Conservation (phyloP, 2,329 filamentous ascomycete species). For the Leptographium procerum region DNA sequence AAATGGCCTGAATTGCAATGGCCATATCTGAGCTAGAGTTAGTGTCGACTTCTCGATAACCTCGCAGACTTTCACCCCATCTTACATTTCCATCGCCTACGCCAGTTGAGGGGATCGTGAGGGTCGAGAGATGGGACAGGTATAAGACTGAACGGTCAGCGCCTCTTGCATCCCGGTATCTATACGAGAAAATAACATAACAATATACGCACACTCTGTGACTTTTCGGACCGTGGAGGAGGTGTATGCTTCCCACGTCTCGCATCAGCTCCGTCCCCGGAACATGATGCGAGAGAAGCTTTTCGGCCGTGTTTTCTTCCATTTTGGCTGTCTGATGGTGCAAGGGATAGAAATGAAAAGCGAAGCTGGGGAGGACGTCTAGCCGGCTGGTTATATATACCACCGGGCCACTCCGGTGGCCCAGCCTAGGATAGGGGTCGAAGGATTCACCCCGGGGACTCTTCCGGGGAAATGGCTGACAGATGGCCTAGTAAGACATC, state of each 20-base stretch:
- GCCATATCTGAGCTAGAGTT: constrained; percentile 12
- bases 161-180: constrained; percentile 24
- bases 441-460: not conserved
- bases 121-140: not conserved
- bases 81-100: constrained; percentile 19
- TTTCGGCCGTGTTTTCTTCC: not conserved
- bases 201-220: not conserved
- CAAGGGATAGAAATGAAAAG: not conserved
- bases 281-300: not conserved
- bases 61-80: constrained; percentile 14
- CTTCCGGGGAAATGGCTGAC: not conserved
- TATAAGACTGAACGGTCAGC: constrained; percentile 36
- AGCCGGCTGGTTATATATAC: not conserved
- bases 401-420: not conserved
- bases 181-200: constrained; percentile 22
- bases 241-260: not conserved
- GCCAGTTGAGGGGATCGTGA: constrained; percentile 18
- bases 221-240: not conserved
- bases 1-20: constrained; percentile 22
- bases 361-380: not conserved
- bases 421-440: no score
- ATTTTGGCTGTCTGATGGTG: not conserved
- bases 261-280: not conserved
- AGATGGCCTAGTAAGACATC: not conserved
- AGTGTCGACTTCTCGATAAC: constrained; percentile 19